Base-by-base conservation (phyloP, 345 rosid genomes). In the Syzygium aromaticum region DNA sequence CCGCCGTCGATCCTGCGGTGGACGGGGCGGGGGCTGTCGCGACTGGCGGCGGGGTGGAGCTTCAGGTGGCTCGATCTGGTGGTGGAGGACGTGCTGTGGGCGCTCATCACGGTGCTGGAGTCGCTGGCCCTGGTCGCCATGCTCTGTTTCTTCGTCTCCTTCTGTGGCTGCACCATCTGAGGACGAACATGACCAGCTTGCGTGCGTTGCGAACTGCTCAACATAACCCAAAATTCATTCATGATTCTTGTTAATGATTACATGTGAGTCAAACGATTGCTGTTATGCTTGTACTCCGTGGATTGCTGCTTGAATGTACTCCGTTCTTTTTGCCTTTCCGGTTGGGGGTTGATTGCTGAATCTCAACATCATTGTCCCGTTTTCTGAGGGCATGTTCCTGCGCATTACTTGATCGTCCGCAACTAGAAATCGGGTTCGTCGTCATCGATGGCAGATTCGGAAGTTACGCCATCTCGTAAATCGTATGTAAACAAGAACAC, bases 161-260 rank as follows among this genome's bases (percentile, higher is more conserved):
- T 93, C 88, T 96, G 99, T 85, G 98, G 98, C 23, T 96, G 99
- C 87, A 93, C 98, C 73, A 90, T 96, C 86, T 96, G 93, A 96
- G 53, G 56, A 43, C 23, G 16, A 15, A 12, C 40, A 21, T 3
- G 12, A 13, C 28, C 7, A 0, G 11, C 33, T 27, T 19, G 85
- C 52, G 49, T 14, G 6, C 43, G 46, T n/a, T 27, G 40, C 9
- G 33, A 12, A 4, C 46, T 43, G 46, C 46, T 1, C 46, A 43
- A 43, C 46, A 43, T 43, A 43, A 43, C 46, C 46, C 46, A 43
- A 43, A 43, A 43, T 43, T 43, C 46, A 43, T 43, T 43, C 46
- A 6, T 22, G 49, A 67, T 33, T 73, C 49, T 33, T 17, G 80
- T 73, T 1, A 33, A 73, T 73, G 10, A 33, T 73, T 21, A 21